phyloP scores from a whole-genome alignment of 768 basidiomycete genomes.

The Dentipellis sp. region DNA sequence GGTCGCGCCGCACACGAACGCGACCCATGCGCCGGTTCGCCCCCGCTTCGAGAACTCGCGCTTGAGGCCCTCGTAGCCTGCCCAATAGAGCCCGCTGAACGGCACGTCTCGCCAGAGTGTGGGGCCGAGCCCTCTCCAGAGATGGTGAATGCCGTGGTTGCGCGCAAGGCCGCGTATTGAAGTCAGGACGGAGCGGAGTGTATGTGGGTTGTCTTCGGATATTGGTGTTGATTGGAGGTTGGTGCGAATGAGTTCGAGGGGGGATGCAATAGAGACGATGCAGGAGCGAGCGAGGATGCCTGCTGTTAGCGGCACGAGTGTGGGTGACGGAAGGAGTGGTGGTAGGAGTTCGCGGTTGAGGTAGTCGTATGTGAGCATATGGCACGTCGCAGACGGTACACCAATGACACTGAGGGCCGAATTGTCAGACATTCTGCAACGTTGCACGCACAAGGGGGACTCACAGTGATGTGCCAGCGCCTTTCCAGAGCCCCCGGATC shows the following conservation, averaged over 20 bases:
- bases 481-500: slow-evolving; percentile 86
- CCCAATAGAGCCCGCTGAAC: slow-evolving; percentile 97
- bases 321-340: slow-evolving; percentile 42
- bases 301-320: slow-evolving; percentile 64
- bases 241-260: slow-evolving; percentile 88
- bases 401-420: slow-evolving; percentile 58
- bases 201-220: slow-evolving; percentile 62
- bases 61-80: slow-evolving; percentile 85
- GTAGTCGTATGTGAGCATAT: slow-evolving; percentile 95
- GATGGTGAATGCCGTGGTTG: slow-evolving; percentile 51
- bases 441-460: slow-evolving; percentile 19
- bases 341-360: slow-evolving; percentile 59
- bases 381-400: slow-evolving; percentile 85
- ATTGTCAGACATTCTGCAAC: slow-evolving; percentile 10
- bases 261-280: slow-evolving; percentile 73
- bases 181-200: slow-evolving; percentile 62
- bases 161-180: slow-evolving; percentile 54
- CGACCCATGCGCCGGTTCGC: slow-evolving; percentile 50
- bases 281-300: slow-evolving; percentile 77
- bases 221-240: slow-evolving; percentile 84
- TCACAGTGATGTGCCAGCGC: slow-evolving; percentile 83
- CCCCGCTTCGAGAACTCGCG: slow-evolving; percentile 43
- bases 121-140: slow-evolving; percentile 89
- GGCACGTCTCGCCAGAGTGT: slow-evolving; percentile 97
- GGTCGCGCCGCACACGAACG: slow-evolving; percentile 85